Conservation (phyloP, 805 yeast genomes). For the Nakazawaea pomicola region DNA sequence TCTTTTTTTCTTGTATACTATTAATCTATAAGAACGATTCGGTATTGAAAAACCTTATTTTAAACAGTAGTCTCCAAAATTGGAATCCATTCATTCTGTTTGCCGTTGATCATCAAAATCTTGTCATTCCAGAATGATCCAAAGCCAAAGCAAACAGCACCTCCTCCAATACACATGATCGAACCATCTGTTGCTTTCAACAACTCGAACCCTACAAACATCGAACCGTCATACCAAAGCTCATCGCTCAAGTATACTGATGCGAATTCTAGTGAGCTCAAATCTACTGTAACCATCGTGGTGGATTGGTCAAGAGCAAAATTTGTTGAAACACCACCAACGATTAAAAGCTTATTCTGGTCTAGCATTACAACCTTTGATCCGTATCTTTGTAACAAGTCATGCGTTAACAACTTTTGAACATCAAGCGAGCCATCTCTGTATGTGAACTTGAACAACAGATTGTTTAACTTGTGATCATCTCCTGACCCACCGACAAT, state of each 20-base stretch:
- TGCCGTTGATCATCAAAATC: conserved; percentile 1
- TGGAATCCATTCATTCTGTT: neutral
- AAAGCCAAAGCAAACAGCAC: conserved; percentile 79
- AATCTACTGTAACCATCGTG: conserved; percentile 32
- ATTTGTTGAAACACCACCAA: conserved; percentile 53
- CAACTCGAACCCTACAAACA: conserved; percentile 52
- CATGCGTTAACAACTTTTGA: conserved; percentile 14
- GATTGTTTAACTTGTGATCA: conserved; percentile 22
- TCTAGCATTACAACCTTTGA: conserved; percentile 29
- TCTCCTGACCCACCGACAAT: conserved; percentile 42
- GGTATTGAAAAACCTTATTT: no score
- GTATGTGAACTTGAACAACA: conserved; percentile 31
- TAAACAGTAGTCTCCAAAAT: no score
- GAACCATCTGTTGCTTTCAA: conserved; percentile 19
- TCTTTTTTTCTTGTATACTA: conserved; percentile 6
- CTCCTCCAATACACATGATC: conserved; percentile 49
- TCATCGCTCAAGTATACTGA: conserved; percentile 26
- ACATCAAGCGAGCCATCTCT: conserved; percentile 17
- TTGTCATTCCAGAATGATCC: conserved; percentile 51
- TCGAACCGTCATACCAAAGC: conserved; percentile 37
- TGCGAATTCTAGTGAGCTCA: conserved; percentile 16
- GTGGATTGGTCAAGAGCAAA: conserved; percentile 27
- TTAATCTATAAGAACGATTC: conserved; percentile 12
- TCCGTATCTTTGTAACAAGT: conserved; percentile 44
- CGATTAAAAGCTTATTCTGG: conserved; percentile 34